Base-by-base conservation (phyloP, 345 rosid species). In the Eutrema japonicum region DNA sequence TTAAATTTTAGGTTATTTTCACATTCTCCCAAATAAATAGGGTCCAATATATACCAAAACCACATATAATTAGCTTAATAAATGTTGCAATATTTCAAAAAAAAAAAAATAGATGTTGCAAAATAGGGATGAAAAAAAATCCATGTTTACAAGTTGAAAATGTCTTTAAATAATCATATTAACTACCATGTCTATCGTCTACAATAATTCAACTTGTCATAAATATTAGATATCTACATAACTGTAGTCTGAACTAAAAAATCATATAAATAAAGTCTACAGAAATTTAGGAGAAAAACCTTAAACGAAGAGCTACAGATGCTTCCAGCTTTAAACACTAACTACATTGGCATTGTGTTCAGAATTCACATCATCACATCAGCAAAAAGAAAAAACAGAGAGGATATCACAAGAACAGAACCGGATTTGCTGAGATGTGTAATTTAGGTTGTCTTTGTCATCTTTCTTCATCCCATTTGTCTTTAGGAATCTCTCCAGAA, bases 401-500 rank as follows among this genome's bases (percentile, higher is more conserved):
- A 66, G 29, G 43, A 45, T 73, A 40, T 64, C 65, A 64, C n/a
- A 54, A 10, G 58, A 64, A 42, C 55, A 41, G 78, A 75, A 46
- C 73, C 38, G 60, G 63, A 68, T 27, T 43, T 52, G 68, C 5
- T 7, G 48, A 40, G 61, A 27, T 40, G 73, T 43, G 55, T 54
- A 13, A 36, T 11, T 30, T 29, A 33, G 67, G 72, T 58, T 22
- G 35, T 47, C 4, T 49, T 48, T 48, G 67, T 88, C 89, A 83
- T 50, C 82, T 75, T 72, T 89, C 96, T 74, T 86, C 96, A 40
- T 89, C 96, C 97, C 99, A 92, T 82, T 90, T 90, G 80, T 80
- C 82, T 74, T 83, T 88, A 0, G 96, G 91, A 66, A 90, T 89
- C 90, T 88, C 96, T 42, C 98, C 96, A 0, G 87, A 86, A 79